Evolutionary conservation across 2,329 filamentous ascomycete species (phyloP), one percentile per base, ranked within the genome.

Genomic region (Passalora sequoiae): DNA sequence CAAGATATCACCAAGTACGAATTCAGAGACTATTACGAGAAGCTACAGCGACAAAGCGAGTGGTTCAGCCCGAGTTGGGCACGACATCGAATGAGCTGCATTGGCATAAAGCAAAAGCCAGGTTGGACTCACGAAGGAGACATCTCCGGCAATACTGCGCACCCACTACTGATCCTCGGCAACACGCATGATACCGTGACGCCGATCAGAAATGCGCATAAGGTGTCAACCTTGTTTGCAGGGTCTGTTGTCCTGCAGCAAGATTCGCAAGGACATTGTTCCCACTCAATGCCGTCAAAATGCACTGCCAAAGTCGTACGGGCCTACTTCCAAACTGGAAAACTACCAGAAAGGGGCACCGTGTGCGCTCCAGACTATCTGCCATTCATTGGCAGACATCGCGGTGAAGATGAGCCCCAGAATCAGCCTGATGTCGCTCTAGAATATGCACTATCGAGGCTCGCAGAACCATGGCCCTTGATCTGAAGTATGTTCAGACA

Each of bases 121-220:
- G 43, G 22, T 15, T 45, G 43, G 43, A 15, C 21, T 10, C 27
- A 36, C 22, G 15, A 40, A 5, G 37, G 37, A 10, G 15, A 17
- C 6, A 40, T 45, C 24, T 9, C 37, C 17, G 58, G 45, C 13
- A 57, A 60, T 2, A 61, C 60, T 4, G 49, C 50, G 9, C 55
- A 59, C 30, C 60, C 61, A 3, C 43, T 64, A 2, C 42, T 65
- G 16, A 49, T 59, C 38, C 56, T 63, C 17, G 57, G 60, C 12
- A 64, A 62, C 37, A 62, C 56, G 2, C 47, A 51, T 3, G 61
- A 65, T 42, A 60, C 62, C 0, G 60, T 64, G 6, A 64, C 62
- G 10, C 62, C 62, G 1, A 31, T 60, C 8, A 29, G 29, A 2
- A 55, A 56, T 38, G 58, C 60, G 6, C 54, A 52, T 15, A 52